phyloP scores from a whole-genome alignment of 805 yeast species.

The Candida xyloterini region DNA sequence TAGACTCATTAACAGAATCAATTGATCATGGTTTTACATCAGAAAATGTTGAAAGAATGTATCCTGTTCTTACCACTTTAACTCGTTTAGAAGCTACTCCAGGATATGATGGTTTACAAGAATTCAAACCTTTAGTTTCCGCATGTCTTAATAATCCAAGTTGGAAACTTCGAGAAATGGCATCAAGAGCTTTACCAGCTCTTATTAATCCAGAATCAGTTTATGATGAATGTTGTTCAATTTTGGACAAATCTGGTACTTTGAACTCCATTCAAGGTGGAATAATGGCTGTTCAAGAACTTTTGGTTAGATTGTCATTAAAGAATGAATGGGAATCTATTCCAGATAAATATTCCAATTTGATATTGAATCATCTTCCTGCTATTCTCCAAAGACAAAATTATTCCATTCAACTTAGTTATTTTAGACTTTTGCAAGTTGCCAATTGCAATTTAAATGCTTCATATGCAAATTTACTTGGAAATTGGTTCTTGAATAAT shows the following conservation, averaged over 20 bases:
- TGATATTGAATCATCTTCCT: slow-evolving; percentile 21
- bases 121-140: slow-evolving; percentile 48
- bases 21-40: slow-evolving; percentile 22
- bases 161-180: slow-evolving; percentile 89
- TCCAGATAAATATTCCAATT: slow-evolving; percentile 28
- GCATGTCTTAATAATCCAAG: slow-evolving; percentile 47
- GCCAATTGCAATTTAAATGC: slow-evolving; percentile 3
- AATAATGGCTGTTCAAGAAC: slow-evolving; percentile 45
- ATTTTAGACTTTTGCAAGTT: slow-evolving; percentile 19
- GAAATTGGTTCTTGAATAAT: slow-evolving; percentile 34
- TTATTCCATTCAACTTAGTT: slow-evolving; percentile 23
- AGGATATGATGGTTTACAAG: slow-evolving; percentile 49
- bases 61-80: slow-evolving; percentile 72
- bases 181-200: slow-evolving; percentile 66
- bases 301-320: slow-evolving; percentile 23
- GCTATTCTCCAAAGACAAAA: slow-evolving; percentile 16
- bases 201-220: slow-evolving; percentile 37
- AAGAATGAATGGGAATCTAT: slow-evolving; percentile 27
- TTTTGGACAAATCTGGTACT: slow-evolving; percentile 14
- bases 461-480: slow-evolving; percentile 25
- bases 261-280: slow-evolving; percentile 61
- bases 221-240: slow-evolving; percentile 25
- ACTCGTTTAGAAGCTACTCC: slow-evolving; percentile 63
- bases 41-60: slow-evolving; percentile 54
- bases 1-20: slow-evolving; percentile 38